Conservation (phyloP, 352 stramenopile genomes). For the Pythium insidiosum region DNA sequence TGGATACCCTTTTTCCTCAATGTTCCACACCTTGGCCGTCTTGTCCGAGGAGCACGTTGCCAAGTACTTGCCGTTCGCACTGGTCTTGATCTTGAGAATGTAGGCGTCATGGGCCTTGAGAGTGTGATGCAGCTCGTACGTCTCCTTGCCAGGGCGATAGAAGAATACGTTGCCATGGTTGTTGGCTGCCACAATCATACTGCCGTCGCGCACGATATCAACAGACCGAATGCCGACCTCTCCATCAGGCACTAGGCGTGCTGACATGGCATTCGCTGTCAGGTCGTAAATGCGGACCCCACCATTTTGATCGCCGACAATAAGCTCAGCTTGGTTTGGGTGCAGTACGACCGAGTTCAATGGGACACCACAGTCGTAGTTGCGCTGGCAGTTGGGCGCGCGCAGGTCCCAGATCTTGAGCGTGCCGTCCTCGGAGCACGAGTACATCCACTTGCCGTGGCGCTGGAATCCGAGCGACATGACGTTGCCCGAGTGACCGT, state of each 20-base stretch:
- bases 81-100: slow-evolving; percentile 88
- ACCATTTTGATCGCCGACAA: slow-evolving; percentile 91
- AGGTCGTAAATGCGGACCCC: slow-evolving; percentile 90
- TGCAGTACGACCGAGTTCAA: slow-evolving; percentile 95
- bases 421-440: slow-evolving; percentile 94
- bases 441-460: slow-evolving; percentile 97
- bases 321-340: slow-evolving; percentile 89
- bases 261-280: slow-evolving; percentile 58
- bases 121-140: slow-evolving; percentile 60
- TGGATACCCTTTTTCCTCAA: slow-evolving; percentile 30
- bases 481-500: slow-evolving; percentile 96
- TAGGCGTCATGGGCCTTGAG: slow-evolving; percentile 88
- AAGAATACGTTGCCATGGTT: slow-evolving; percentile 95
- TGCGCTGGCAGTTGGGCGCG: slow-evolving; percentile 76
- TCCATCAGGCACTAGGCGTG: slow-evolving; percentile 57
- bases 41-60: slow-evolving; percentile 91
- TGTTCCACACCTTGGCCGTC: slow-evolving; percentile 88
- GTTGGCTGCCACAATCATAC: slow-evolving; percentile 88
- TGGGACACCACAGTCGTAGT: slow-evolving; percentile 79
- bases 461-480: slow-evolving; percentile 96
- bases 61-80: slow-evolving; percentile 76
- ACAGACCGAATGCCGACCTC: slow-evolving; percentile 88
- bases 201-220: slow-evolving; percentile 90
- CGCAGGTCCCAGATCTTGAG: slow-evolving; percentile 94
- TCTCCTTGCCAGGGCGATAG: slow-evolving; percentile 67